Evolutionary conservation across 306 rosid genomes (phyloP).

Genomic region (Abrus pulchellus): DNA sequence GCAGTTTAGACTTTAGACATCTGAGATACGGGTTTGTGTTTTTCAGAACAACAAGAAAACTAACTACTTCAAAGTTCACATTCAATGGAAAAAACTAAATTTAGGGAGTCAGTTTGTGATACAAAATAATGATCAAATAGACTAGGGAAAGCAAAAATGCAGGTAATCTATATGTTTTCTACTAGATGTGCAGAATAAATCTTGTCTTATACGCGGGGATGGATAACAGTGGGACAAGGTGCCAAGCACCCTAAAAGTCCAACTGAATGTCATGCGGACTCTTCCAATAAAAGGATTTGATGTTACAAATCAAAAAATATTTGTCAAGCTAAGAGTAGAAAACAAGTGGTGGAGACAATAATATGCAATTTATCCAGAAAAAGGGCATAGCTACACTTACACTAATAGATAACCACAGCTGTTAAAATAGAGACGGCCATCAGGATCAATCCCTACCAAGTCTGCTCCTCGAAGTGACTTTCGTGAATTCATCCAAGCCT

Average conservation of each 20-base stretch:
- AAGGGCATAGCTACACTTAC: constrained; percentile 67
- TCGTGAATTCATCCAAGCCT: constrained; percentile 71
- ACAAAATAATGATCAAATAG: constrained; percentile 24
- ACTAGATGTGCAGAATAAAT: constrained; percentile 27
- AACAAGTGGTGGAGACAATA: constrained; percentile 31
- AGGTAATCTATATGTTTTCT: constrained; percentile 29
- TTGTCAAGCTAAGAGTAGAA: constrained; percentile 36
- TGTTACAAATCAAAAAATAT: constrained; percentile 19
- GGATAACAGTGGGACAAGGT: constrained; percentile 7
- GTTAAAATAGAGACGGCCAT: constrained; percentile 81
- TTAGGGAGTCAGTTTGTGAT: constrained; percentile 27
- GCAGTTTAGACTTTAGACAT: constrained; percentile 22
- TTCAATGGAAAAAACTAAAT: constrained; percentile 13
- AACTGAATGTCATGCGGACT: constrained; percentile 25
- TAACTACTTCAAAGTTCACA: constrained; percentile 32
- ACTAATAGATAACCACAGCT: constrained; percentile 91
- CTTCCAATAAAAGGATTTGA: constrained; percentile 4
- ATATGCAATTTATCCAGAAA: constrained; percentile 36
- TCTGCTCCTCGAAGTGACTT: constrained; percentile 95
- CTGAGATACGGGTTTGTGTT: constrained; percentile 7
- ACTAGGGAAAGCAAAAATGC: constrained; percentile 19
- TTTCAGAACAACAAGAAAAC: constrained; percentile 20
- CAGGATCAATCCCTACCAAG: constrained; percentile 82
- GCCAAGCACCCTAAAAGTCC: constrained; percentile 19
- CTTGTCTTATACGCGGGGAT: constrained; percentile 7